phyloP scores from a whole-genome alignment of 2,329 filamentous ascomycete genomes.

The Gyromitra esculenta region DNA sequence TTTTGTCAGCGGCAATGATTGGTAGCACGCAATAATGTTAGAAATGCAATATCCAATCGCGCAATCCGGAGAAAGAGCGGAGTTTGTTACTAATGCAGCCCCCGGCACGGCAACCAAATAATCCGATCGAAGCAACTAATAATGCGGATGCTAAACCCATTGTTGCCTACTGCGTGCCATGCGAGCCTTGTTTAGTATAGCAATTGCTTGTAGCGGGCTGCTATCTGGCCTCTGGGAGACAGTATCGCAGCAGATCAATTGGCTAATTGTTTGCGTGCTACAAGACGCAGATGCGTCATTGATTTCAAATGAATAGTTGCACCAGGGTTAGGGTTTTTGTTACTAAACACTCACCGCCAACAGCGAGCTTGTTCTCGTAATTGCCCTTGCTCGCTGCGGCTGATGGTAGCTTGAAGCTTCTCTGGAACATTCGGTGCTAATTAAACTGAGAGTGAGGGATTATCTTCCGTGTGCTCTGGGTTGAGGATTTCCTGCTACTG shows the following conservation, averaged over 20 bases:
- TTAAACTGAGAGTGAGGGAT: neutral
- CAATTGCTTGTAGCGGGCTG: neutral
- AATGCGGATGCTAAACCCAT: neutral
- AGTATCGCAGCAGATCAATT: no score
- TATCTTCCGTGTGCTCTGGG: neutral
- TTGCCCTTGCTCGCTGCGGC: no score
- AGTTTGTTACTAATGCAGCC: slow-evolving; percentile 17
- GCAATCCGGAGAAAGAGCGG: slow-evolving; percentile 32
- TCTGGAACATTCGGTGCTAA: neutral
- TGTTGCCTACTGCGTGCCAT: no score
- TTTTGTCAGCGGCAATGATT: slow-evolving; percentile 4
- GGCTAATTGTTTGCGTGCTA: no score
- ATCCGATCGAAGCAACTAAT: neutral
- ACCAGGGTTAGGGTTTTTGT: neutral
- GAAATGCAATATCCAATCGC: slow-evolving; percentile 24
- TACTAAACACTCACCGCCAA: no score
- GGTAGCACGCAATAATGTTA: slow-evolving; percentile 29
- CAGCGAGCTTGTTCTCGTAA: no score
- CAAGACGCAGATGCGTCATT: neutral
- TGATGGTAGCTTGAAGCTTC: neutral
- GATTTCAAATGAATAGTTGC: neutral
- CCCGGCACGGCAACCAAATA: neutral
- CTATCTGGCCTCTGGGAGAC: neutral
- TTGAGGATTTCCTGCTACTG: no score
- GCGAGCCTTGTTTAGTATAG: neutral